phyloP scores from a whole-genome alignment of 1,284 basidiomycete genomes.

The Rugosomyces carneus region DNA sequence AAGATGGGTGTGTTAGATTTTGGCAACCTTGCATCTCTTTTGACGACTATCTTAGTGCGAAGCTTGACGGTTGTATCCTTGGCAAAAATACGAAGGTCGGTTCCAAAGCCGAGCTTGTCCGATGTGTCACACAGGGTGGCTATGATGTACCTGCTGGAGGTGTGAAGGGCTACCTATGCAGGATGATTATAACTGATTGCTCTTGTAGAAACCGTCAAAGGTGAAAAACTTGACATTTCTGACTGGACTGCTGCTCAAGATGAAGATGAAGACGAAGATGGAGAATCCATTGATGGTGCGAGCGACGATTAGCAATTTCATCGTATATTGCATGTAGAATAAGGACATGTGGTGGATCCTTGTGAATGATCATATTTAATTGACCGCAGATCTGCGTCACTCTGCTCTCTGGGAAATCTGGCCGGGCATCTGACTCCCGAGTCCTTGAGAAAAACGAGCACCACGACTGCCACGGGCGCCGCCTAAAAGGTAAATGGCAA shows the following conservation, averaged over 20 bases:
- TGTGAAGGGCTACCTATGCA: slow-evolving; percentile 27
- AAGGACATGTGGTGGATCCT: background rate
- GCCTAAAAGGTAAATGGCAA: slow-evolving; percentile 28
- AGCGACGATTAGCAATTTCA: background rate
- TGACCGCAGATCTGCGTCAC: slow-evolving; percentile 10
- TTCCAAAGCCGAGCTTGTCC: slow-evolving; percentile 69
- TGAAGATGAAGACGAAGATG: slow-evolving; percentile 23
- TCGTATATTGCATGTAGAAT: background rate
- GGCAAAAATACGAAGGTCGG: slow-evolving; percentile 81
- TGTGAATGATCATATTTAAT: background rate
- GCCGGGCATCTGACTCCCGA: slow-evolving; percentile 71
- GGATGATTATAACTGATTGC: background rate
- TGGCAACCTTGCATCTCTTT: background rate
- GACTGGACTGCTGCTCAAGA: slow-evolving; percentile 49
- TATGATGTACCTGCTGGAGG: slow-evolving; percentile 76
- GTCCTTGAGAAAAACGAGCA: slow-evolving; percentile 70
- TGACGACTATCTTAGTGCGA: slow-evolving; percentile 50
- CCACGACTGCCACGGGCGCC: slow-evolving; percentile 63
- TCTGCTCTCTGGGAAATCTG: slow-evolving; percentile 24
- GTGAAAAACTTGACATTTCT: slow-evolving; percentile 59
- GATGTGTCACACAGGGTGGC: slow-evolving; percentile 85
- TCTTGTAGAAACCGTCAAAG: slow-evolving; percentile 45
- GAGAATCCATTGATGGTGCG: slow-evolving; percentile 17
- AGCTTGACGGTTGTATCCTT: slow-evolving; percentile 85
- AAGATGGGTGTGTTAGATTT: slow-evolving; percentile 57